These are phyloP conservation scores for Oropetium thomaeum DNA, from an alignment of 176 grass and related monocot species.

Conservation along the genomic window DNA sequence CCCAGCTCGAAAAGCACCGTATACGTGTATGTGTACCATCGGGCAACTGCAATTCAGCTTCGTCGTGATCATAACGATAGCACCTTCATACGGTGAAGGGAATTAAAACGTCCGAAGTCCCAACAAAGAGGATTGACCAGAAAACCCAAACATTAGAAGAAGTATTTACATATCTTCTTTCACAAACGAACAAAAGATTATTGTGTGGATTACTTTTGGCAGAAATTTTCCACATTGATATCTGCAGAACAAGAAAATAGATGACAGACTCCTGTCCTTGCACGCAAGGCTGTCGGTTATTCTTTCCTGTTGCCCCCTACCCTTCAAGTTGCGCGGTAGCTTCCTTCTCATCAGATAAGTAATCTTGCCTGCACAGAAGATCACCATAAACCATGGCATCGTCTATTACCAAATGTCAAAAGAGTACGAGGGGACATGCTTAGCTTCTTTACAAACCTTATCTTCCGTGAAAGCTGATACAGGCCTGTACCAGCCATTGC, in stretches of 20 bases:
- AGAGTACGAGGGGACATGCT: background rate
- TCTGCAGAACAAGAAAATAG: conserved; percentile 3
- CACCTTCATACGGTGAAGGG: background rate
- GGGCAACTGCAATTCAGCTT: background rate
- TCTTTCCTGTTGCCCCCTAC: background rate
- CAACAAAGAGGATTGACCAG: background rate
- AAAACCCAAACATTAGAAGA: background rate
- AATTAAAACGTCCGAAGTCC: background rate
- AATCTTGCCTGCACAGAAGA: conserved; percentile 64
- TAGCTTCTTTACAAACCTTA: conserved; percentile 48
- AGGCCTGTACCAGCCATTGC: conserved; percentile 73
- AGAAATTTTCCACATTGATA: background rate
- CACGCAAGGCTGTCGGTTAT: background rate
- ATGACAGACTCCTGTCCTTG: background rate
- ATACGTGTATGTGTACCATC: background rate
- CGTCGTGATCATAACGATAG: background rate
- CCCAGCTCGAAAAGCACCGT: background rate
- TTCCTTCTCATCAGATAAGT: conserved; percentile 53
- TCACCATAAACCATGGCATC: background rate
- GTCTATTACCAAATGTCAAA: background rate
- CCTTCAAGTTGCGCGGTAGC: conserved; percentile 39
- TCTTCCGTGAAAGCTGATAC: conserved; percentile 77
- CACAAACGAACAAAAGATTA: background rate
- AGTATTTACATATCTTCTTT: background rate
- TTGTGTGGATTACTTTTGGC: conserved; percentile 5